Evolutionary conservation across 1,284 basidiomycete genomes (phyloP).

Genomic region (Irpex rosettiformis): DNA sequence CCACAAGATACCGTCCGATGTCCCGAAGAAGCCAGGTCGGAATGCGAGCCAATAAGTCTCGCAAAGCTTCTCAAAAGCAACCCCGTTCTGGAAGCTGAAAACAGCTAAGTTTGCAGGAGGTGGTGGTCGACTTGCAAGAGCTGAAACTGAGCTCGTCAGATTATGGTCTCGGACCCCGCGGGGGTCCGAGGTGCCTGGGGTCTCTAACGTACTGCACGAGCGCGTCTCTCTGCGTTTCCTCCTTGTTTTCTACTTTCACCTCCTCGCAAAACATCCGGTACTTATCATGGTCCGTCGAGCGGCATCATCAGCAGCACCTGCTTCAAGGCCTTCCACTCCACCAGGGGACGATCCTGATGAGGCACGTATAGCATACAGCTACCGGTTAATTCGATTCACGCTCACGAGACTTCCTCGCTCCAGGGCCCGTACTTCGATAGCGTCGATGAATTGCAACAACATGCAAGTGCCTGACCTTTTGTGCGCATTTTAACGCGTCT

Average conservation of each 20-base stretch:
- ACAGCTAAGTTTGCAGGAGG: background rate
- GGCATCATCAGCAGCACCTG: slow-evolving; percentile 27
- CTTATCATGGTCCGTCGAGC: slow-evolving; percentile 26
- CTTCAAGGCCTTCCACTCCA: slow-evolving; percentile 36
- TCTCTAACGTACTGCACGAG: background rate
- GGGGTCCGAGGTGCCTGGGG: background rate
- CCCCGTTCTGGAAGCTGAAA: background rate
- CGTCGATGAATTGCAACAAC: slow-evolving; percentile 86
- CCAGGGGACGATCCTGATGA: slow-evolving; percentile 42
- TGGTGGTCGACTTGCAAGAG: background rate
- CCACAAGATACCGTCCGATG: background rate
- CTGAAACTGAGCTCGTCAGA: background rate
- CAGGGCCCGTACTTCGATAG: slow-evolving; percentile 64
- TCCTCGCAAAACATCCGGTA: background rate
- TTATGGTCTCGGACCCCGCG: background rate
- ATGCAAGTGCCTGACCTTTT: slow-evolving; percentile 47
- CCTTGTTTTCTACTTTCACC: background rate
- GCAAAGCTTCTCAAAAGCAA: background rate
- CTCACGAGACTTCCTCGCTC: background rate
- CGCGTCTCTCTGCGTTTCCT: background rate
- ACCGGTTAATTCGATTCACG: background rate
- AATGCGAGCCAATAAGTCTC: background rate
- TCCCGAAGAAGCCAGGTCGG: background rate
- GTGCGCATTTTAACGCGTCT: slow-evolving; percentile 10
- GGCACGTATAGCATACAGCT: slow-evolving; percentile 20